These are phyloP conservation scores for Chaetomium fimeti DNA, from an alignment of 495 filamentous ascomycete species.

Conservation along the genomic window DNA sequence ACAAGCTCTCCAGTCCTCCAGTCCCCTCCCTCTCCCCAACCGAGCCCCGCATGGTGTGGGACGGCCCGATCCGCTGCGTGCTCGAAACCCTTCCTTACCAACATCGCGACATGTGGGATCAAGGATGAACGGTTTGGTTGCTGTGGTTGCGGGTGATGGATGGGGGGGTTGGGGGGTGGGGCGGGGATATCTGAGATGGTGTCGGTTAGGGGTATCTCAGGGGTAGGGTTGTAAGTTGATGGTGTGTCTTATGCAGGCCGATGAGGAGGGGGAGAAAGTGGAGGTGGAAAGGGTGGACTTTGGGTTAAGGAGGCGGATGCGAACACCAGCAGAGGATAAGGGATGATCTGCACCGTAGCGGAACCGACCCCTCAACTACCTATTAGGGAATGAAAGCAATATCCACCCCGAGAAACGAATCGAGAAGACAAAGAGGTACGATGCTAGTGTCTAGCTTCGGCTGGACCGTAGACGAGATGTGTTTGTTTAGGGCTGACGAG, in stretches of 20 bases:
- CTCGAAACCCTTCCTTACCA: no score
- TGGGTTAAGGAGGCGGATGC: neutral
- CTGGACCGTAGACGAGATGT: neutral
- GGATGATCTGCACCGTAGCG: no score
- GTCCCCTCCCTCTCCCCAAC: neutral
- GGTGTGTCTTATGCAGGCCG: conserved; percentile 35
- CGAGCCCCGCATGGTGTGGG: neutral
- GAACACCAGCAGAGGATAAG: neutral
- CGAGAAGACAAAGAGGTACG: neutral
- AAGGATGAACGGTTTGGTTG: no score
- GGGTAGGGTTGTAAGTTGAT: conserved; percentile 32
- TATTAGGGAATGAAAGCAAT: neutral
- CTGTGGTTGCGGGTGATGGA: no score
- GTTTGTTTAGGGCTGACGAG: neutral
- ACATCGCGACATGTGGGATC: no score
- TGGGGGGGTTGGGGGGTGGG: no score
- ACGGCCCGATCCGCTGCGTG: no score
- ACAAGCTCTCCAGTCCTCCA: neutral
- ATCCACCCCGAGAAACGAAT: neutral
- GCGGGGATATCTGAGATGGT: no score
- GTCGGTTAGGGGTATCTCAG: conserved; percentile 18
- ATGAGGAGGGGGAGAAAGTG: conserved; percentile 17
- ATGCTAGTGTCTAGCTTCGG: neutral
- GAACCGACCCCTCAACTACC: neutral
- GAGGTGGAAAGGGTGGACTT: conserved; percentile 31